Evolutionary conservation across 2,329 filamentous ascomycete species (phyloP), one percentile per base, ranked within the genome.

Genomic region (Colletotrichum kahawae): DNA sequence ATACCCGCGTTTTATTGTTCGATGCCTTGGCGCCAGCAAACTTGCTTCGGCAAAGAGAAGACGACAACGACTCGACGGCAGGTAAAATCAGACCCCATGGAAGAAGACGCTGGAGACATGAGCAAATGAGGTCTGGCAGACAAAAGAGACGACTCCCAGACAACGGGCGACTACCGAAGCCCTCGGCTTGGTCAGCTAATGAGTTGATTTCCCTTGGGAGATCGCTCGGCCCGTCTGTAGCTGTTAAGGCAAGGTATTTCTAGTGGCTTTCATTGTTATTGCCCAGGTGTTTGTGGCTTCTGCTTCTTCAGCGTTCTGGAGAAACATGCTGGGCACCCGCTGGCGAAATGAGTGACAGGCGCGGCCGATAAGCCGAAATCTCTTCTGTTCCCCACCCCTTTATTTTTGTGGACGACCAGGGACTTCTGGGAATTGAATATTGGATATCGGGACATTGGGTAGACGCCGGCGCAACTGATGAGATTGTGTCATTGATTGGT

Each of bases 311-410:
- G 33, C 56, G 31, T 31, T 65, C n/a, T 54, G 51, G 51, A 38
- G 67, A 71, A 67, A 71, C 51, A 36, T 24, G 33, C 51, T 62
- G 60, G 29, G 51, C 21, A 21, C 54, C 21, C 31, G 21, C 54
- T 56, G 63, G 38, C 69, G 72, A 75, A 63, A 72, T 75, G 56
- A 75, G 27, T 70, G 43, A 72, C 63, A 72, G 63, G 62, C 48
- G 27, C 62, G 29, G 48, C 31, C 31, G 56, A 67, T 36, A 66
- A 71, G 67, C 29, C 72, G 24, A 63, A 67, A 62, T 71, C 56
- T 56, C 62, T 67, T 27, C n/a, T 63, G 33, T 43, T 38, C 63
- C 57, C 56, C 72, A 64, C 57, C 34, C 21, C 18, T 43, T 71
- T 63, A 14, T 54, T 48, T 57, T 38, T 59, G 63, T 48, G 56